These are phyloP conservation scores for Linum tenue DNA, from an alignment of 345 rosid species.

Conservation along the genomic window DNA sequence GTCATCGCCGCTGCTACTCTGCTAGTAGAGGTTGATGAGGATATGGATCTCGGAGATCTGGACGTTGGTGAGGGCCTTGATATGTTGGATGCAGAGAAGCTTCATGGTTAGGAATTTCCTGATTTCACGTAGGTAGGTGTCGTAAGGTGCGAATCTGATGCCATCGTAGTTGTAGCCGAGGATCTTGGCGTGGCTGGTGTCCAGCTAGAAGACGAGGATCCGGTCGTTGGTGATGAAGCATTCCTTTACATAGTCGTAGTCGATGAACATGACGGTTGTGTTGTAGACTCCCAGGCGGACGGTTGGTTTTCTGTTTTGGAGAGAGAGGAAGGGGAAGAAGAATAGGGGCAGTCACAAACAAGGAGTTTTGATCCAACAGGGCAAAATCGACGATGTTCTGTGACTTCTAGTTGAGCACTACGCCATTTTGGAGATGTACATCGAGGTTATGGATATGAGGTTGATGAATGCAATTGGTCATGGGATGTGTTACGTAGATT, in stretches of 20 bases:
- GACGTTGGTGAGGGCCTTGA: conserved; percentile 1
- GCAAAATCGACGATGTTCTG: too few species aligned
- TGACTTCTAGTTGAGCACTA: too few species aligned
- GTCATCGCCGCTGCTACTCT: not conserved
- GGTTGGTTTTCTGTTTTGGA: not conserved
- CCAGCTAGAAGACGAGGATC: conserved; percentile 3
- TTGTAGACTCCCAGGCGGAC: not conserved
- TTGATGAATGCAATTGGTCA: too few species aligned
- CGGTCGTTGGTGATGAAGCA: conserved; percentile 17
- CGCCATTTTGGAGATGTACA: too few species aligned
- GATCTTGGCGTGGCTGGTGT: conserved; percentile 6
- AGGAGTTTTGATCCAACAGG: too few species aligned
- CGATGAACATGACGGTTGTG: not conserved
- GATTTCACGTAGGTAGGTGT: conserved; percentile 9
- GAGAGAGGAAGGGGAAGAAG: too few species aligned
- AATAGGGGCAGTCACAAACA: too few species aligned
- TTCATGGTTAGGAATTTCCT: conserved; percentile 6
- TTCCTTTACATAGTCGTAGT: conserved; percentile 1
- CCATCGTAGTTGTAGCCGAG: conserved; percentile 8
- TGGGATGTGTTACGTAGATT: too few species aligned
- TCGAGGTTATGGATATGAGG: too few species aligned
- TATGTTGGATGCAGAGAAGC: conserved; percentile 10
- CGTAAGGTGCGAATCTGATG: conserved; percentile 13
- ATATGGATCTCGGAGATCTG: not conserved
- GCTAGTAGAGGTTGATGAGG: conserved; percentile 1